phyloP scores from a whole-genome alignment of 2,329 filamentous ascomycete species.

The Diaporthe caulivora region DNA sequence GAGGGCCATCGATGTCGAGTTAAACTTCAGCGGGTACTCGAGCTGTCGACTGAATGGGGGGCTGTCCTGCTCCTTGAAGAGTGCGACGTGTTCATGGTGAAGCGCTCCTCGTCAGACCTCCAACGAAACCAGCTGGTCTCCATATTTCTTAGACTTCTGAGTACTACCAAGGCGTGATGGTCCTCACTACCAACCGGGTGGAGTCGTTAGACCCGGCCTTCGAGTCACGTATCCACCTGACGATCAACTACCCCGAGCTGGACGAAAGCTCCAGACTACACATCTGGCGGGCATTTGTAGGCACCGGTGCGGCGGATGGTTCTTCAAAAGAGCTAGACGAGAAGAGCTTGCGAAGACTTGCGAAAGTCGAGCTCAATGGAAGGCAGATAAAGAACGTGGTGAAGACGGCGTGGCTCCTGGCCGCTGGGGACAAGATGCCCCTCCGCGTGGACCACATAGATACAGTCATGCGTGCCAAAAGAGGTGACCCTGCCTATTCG shows the following conservation, averaged over 20 bases:
- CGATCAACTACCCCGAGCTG: conserved; percentile 49
- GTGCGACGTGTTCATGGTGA: conserved; percentile 56
- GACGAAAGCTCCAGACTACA: conserved; percentile 44
- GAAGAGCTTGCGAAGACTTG: not conserved
- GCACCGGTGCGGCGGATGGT: not conserved
- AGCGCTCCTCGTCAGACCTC: conserved; percentile 48
- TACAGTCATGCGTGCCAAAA: not conserved
- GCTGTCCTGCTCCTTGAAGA: conserved; percentile 58
- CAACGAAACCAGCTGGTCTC: conserved; percentile 54
- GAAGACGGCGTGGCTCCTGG: conserved; percentile 39
- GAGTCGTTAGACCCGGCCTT: conserved; percentile 52
- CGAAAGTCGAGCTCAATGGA: conserved; percentile 41
- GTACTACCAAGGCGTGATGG: conserved; percentile 52
- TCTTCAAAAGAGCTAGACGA: not conserved
- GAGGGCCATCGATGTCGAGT: conserved; percentile 49
- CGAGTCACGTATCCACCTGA: conserved; percentile 51
- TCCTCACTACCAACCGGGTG: conserved; percentile 54
- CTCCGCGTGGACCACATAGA: not conserved
- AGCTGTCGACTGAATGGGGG: conserved; percentile 54
- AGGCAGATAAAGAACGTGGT: conserved; percentile 47
- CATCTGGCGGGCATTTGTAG: conserved; percentile 51
- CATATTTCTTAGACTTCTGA: conserved; percentile 50
- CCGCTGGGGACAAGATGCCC: not conserved
- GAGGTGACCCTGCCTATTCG: not conserved
- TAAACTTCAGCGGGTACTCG: conserved; percentile 48